Base-by-base conservation (phyloP, 805 yeast genomes). In the Candida tammaniensis region DNA sequence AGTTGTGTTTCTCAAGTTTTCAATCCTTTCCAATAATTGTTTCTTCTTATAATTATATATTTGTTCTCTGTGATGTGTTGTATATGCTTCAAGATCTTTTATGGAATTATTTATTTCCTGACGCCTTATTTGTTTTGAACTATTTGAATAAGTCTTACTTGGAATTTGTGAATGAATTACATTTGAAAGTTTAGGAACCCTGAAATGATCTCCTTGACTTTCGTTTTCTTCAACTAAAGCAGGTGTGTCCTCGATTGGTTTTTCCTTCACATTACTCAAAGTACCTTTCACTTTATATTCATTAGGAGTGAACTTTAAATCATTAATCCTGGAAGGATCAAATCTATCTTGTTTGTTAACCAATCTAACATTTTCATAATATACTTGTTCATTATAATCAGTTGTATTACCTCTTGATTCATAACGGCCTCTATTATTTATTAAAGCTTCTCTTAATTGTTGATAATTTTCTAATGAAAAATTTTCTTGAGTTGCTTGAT, bases 401-500 rank as follows among this genome's bases (percentile, higher is more conserved):
- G 13, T 27, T 16, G 14, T 17, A 4, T 18, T n/a, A 3, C 14
- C 14, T 26, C 4, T 7, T 14, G 21, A 8, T 14, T 21, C 19
- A 20, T 20, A 7, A 20, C 17, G 16, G 6, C 16, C n/a, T 23
- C 6, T 19, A 4, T n/a, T 5, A 13, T 27, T 17, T 7, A 10
- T 24, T n/a, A n/a, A n/a, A n/a, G n/a, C n/a, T 5, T 21, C 12
- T n/a, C 24, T 24, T 8, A 17, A n/a, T 31, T 16, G 20, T 7
- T 34, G 25, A 27, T 11, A 45, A 13, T 41, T 44, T 11, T 45
- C 36, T 7, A 52, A 40, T 5, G 55, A 45, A 28, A 65, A 61
- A 2, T 62, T 60, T 38, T 61, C 70, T 13, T 52, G 44, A 4
- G 28, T 31, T 1, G 72, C 70, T 33, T 60, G 67, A 4, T 40